These are phyloP conservation scores for Plasmodium reichenowi DNA, from an alignment of 169 alveolate genomes.

Conservation along the genomic window DNA sequence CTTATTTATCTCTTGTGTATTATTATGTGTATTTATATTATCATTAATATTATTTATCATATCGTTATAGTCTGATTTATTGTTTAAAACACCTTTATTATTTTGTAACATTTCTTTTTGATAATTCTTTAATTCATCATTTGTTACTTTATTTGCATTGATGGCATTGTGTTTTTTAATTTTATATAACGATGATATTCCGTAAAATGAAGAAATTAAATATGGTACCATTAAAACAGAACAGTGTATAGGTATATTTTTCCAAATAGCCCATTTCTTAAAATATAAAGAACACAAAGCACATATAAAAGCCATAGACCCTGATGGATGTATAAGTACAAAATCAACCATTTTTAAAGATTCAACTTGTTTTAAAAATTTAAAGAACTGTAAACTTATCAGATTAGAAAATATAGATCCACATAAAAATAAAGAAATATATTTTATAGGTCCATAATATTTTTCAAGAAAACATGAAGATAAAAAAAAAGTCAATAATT, in stretches of 20 bases:
- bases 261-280: constrained; percentile 67
- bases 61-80: background rate
- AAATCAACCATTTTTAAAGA: constrained; percentile 21
- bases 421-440: constrained; percentile 51
- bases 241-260: constrained; percentile 56
- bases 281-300: constrained; percentile 64
- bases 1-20: background rate
- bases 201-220: constrained; percentile 50
- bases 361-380: constrained; percentile 31
- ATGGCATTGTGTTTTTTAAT: constrained; percentile 7
- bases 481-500: constrained; percentile 50
- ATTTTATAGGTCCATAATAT: constrained; percentile 46
- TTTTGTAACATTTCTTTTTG: background rate
- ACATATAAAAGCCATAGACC: constrained; percentile 73
- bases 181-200: constrained; percentile 51
- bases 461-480: constrained; percentile 71
- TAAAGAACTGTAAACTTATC: constrained; percentile 25
- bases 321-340: constrained; percentile 73
- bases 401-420: constrained; percentile 44
- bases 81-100: background rate
- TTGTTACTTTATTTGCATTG: background rate
- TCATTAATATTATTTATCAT: background rate
- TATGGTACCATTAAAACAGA: constrained; percentile 57
- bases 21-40: constrained; percentile 2
- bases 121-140: constrained; percentile 3